Evolutionary conservation across 805 yeast genomes (phyloP), one percentile per base, ranked within the genome.

Genomic region (Wilhelminamyces savonicus): DNA sequence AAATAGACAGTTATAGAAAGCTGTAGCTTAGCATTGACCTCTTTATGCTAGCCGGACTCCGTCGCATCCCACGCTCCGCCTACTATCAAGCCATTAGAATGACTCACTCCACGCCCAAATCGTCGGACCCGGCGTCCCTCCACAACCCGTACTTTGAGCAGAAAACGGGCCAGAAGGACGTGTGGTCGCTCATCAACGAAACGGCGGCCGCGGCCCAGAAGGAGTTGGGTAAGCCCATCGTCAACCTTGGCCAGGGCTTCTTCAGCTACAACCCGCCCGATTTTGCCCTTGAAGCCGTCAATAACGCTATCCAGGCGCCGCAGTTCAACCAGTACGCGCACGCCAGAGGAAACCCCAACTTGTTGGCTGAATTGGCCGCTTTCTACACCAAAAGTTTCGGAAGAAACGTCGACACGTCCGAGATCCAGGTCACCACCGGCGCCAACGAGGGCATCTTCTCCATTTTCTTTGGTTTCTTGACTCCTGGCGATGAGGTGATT

Each of bases 361-460:
- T 92, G 39, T 59, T 87, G 33, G 64, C 76, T 22, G 80, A 90
- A 7, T 54, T 92, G 25, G 71, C 86, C 15, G 68, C 71, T 18
- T 73, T 83, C 16, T 92, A 90, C 60, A 64, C 84, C 14, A 77
- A 82, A 26, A 68, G 69, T 26, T 82, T 78, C 41, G 76, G 75
- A 13, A 65, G 80, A 29, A 54, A 61, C 16, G 59, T 86, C 13
- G 66, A 69, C 16, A 66, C 74, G 13, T 62, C 69, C 23, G 82
- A 86, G 49, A 67, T 92, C 24, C 75, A 80, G 32, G 80, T 90
- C 23, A 85, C 96, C 26, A 87, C 97, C 2, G 98, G 98, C 32
- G 98, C 98, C 26, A 92, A 92, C 49, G 97, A 92, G 60, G 97
- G 97, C 21, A 83, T 92, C 68, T 69, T 85, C 30, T 61, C 95